A percentile compares a stretch with the other conserved stretches of the same genome.
These are phyloP conservation scores for Plantago major DNA, from an alignment of 257 asterid genomes.

Conservation along the genomic window DNA sequence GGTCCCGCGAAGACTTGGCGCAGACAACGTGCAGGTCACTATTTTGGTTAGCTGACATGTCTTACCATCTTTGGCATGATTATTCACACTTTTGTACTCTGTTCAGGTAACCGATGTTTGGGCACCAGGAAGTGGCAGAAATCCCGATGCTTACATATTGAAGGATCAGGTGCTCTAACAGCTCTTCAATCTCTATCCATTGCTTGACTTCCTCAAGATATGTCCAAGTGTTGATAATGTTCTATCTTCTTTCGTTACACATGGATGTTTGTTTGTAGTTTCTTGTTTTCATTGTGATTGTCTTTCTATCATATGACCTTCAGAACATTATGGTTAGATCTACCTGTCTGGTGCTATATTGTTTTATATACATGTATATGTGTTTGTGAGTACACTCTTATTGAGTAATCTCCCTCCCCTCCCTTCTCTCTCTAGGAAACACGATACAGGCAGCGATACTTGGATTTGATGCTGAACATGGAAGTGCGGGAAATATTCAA, in stretches of 20 bases:
- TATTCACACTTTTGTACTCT: slow-evolving; percentile 16
- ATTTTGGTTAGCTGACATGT: background rate
- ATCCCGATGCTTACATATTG: slow-evolving; percentile 60
- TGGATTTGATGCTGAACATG: slow-evolving; percentile 74
- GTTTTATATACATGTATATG: background rate
- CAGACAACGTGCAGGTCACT: slow-evolving; percentile 47
- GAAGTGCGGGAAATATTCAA: slow-evolving; percentile 76
- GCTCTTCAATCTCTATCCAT: background rate
- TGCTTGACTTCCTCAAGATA: background rate
- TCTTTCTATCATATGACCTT: no score
- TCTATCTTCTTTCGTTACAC: no score
- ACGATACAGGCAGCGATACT: slow-evolving; percentile 77
- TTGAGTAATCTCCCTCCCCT: background rate
- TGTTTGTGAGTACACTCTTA: background rate
- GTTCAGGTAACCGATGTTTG: slow-evolving; percentile 56
- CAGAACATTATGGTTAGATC: no score
- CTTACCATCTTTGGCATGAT: background rate
- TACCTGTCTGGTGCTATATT: no score
- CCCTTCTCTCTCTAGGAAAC: slow-evolving; percentile 52
- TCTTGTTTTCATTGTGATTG: background rate
- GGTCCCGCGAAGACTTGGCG: slow-evolving; percentile 70
- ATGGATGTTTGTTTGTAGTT: background rate
- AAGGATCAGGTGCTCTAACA: slow-evolving; percentile 59
- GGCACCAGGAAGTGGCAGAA: slow-evolving; percentile 75
- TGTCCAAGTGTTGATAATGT: no score